Evolutionary conservation across 352 stramenopile species (phyloP).

Genomic region (Pythium vanterpoolii): DNA sequence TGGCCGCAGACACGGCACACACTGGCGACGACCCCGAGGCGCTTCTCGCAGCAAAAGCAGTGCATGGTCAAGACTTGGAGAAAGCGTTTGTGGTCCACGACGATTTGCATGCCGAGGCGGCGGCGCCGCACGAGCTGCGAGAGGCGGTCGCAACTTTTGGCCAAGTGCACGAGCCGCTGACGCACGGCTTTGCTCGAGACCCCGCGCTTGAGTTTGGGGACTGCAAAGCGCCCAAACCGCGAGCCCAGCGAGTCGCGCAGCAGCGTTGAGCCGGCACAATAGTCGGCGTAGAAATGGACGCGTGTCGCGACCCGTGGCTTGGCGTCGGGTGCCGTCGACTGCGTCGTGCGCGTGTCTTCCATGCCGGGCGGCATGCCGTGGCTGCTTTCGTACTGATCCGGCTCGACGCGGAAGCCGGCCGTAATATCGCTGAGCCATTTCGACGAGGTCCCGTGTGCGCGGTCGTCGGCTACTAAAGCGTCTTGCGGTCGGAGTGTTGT

Average conservation of each 20-base stretch:
- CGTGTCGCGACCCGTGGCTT: not conserved
- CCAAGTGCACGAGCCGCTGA: conserved; percentile 2
- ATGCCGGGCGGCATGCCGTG: conserved; percentile 1
- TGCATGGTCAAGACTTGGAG: not conserved
- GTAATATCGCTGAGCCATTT: conserved; percentile 1
- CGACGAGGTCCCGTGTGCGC: too few relatives aligned
- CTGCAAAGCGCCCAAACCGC: not conserved
- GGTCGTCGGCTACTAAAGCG: not conserved
- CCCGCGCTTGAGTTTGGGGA: not conserved
- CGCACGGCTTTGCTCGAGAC: not conserved
- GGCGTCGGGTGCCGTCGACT: not conserved
- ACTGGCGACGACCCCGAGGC: not conserved
- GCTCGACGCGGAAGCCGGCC: not conserved
- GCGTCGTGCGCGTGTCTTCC: not conserved
- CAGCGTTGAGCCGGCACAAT: not conserved
- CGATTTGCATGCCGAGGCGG: conserved; percentile 49
- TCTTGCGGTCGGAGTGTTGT: conserved; percentile 5
- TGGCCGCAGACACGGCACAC: conserved; percentile 11
- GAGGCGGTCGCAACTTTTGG: conserved; percentile 22
- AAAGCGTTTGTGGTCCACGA: conserved; percentile 28
- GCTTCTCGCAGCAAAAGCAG: not conserved
- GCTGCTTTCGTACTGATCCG: conserved; percentile 3
- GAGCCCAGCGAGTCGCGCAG: not conserved
- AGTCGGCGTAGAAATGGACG: conserved; percentile 5
- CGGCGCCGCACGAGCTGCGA: conserved; percentile 44